These are phyloP conservation scores for Pseudogymnoascus sp. DNA, from an alignment of 2,329 filamentous ascomycete species.

Conservation along the genomic window DNA sequence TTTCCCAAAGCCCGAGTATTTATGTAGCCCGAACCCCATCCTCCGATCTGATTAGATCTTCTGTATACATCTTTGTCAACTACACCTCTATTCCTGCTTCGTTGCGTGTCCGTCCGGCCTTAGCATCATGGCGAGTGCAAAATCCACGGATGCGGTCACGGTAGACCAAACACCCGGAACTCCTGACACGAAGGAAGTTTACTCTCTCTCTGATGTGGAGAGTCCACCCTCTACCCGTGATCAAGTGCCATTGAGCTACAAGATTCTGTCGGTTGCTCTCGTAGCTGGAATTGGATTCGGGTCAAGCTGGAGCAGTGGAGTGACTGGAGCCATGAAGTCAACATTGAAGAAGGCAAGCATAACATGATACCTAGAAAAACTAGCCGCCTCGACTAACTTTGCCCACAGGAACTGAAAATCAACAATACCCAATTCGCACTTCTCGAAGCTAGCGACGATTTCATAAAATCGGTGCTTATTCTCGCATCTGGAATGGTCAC, in stretches of 20 bases:
- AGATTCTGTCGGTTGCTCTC: slow-evolving; percentile 38
- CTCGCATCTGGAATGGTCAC: slow-evolving; percentile 47
- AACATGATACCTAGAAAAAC: slow-evolving; percentile 4
- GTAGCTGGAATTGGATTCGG: slow-evolving; percentile 50
- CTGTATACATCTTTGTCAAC: not conserved
- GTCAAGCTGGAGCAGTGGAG: slow-evolving; percentile 50
- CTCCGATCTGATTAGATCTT: not conserved
- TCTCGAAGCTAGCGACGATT: slow-evolving; percentile 52
- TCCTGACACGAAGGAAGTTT: not conserved
- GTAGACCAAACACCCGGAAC: not conserved
- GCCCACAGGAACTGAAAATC: slow-evolving; percentile 41
- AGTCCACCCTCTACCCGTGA: not conserved
- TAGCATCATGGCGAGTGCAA: not conserved
- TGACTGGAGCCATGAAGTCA: slow-evolving; percentile 52
- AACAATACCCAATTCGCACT: slow-evolving; percentile 52
- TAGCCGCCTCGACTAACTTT: not conserved
- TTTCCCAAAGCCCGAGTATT: not conserved
- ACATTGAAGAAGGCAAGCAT: slow-evolving; percentile 44
- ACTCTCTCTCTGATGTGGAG: not conserved
- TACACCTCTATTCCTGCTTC: not conserved
- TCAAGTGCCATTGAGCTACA: slow-evolving; percentile 21
- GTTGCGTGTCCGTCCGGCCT: not conserved
- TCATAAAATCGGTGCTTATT: slow-evolving; percentile 51
- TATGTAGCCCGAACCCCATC: not conserved
- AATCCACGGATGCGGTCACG: not conserved